These are phyloP conservation scores for Acmispon strigosus DNA, from an alignment of 306 rosid genomes.

Conservation along the genomic window DNA sequence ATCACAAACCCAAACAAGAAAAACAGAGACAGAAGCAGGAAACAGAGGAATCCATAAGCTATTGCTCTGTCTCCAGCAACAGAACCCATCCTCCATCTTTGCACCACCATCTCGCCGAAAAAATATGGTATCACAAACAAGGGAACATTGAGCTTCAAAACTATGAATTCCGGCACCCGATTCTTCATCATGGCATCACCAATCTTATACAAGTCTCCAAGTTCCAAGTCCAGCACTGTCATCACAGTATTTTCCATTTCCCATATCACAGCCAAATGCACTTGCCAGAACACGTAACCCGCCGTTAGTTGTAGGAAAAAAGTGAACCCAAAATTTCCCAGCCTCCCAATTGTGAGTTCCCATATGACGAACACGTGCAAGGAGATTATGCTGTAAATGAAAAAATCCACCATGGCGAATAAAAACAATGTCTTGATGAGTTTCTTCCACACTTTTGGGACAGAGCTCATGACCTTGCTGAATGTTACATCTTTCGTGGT, in stretches of 20 bases:
- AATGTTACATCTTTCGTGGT: slow-evolving; percentile 36
- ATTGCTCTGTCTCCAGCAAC: not conserved
- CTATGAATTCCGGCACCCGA: slow-evolving; percentile 27
- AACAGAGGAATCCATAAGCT: slow-evolving; percentile 33
- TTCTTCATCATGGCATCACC: slow-evolving; percentile 58
- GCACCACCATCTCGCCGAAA: slow-evolving; percentile 35
- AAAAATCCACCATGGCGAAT: slow-evolving; percentile 25
- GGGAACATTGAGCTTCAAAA: not conserved
- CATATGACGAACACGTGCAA: not conserved
- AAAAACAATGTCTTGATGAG: slow-evolving; percentile 41
- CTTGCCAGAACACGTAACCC: slow-evolving; percentile 8
- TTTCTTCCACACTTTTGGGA: slow-evolving; percentile 66
- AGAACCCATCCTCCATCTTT: slow-evolving; percentile 17
- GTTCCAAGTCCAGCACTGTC: slow-evolving; percentile 41
- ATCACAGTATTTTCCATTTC: slow-evolving; percentile 58
- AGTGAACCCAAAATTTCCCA: rapidly evolving
- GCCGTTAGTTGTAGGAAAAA: too few relatives aligned
- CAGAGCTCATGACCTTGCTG: slow-evolving; percentile 45
- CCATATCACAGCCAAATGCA: slow-evolving; percentile 60
- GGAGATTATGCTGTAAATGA: slow-evolving; percentile 27
- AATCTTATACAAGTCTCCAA: slow-evolving; percentile 38
- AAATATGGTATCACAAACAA: not conserved
- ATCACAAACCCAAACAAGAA: slow-evolving; percentile 43
- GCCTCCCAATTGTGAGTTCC: not conserved
- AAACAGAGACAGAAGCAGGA: slow-evolving; percentile 31